These are phyloP conservation scores for Wilhelminamyces savonicus DNA, from an alignment of 805 yeast genomes.

Conservation along the genomic window DNA sequence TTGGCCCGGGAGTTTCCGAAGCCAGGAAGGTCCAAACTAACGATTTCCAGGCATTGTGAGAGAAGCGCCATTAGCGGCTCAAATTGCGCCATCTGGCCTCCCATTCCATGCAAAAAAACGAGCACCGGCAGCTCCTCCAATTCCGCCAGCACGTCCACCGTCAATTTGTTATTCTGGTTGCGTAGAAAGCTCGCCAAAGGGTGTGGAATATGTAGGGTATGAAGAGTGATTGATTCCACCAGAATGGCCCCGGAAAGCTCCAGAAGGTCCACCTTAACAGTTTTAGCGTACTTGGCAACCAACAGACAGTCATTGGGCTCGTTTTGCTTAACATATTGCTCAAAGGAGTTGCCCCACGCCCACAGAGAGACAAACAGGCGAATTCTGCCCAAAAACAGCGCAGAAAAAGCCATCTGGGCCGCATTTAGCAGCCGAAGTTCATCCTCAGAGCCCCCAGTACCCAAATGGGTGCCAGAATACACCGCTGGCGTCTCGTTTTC, in stretches of 20 bases:
- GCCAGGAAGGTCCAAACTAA: constrained; percentile 82
- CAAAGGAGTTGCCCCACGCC: constrained; percentile 21
- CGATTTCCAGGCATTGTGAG: constrained; percentile 54
- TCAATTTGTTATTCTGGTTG: constrained; percentile 5
- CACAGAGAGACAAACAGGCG: neutral
- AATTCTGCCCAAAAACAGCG: too few relatives aligned
- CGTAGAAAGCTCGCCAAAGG: constrained; percentile 25
- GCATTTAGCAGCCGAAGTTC: too few relatives aligned
- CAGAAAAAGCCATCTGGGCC: too few relatives aligned
- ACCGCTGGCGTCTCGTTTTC: too few relatives aligned
- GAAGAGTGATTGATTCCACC: constrained; percentile 30
- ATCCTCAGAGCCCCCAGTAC: too few relatives aligned
- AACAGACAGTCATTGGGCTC: constrained; percentile 55
- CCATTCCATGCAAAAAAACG: constrained; percentile 78
- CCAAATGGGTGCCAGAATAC: too few relatives aligned
- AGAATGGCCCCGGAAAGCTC: constrained; percentile 8
- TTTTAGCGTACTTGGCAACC: constrained; percentile 40
- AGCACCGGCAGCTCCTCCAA: constrained; percentile 51
- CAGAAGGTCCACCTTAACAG: constrained; percentile 32
- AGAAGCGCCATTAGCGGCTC: constrained; percentile 64
- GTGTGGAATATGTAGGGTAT: constrained; percentile 43
- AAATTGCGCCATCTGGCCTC: constrained; percentile 85
- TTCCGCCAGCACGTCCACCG: constrained; percentile 22
- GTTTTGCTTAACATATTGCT: constrained; percentile 28
- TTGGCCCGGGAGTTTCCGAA: constrained; percentile 52